Evolutionary conservation across 2,329 filamentous ascomycete genomes (phyloP), one percentile per base, ranked within the genome.

Genomic region (Dothideomycetidae sp.): DNA sequence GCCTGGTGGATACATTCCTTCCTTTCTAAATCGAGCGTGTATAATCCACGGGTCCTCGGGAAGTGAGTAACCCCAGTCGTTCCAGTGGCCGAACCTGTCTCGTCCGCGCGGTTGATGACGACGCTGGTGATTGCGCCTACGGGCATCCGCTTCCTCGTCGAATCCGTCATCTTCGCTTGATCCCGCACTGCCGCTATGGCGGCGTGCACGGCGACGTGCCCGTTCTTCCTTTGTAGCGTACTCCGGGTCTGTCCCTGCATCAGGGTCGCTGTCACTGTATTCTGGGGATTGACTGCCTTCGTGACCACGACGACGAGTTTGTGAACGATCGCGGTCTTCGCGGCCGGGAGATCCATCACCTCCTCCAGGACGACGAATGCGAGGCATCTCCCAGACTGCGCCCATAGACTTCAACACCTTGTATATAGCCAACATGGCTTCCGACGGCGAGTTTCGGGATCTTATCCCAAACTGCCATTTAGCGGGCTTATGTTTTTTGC

Each of bases 401-500:
- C 84, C 86, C 51, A 94, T 77, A 47, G 86, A 86, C 43, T 77
- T 69, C 30, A 98, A 65, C 1, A 90, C 86, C 56, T 88, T 85
- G 66, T 94, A 94, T 39, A 98, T 90, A 51, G 88, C 94, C 16
- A 93, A 66, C 58, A 98, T 80, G 0, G 90, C 90, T 57, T 98
- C 90, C 50, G 86, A 84, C 0, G 90, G 90, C 39, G 84, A 81
- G 52, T 96, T 98, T 33, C 90, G 76, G 31, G 84, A 93, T 26
- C 90, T 75, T 44, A 98, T 98, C 40, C 90, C 90, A 54, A 98
- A 98, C 56, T 98, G 90, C 90, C 90, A 98, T 47, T 88, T 83
- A 11, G 86, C 82, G 1, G 81, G 81, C 52, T 82, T 85, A 4
- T 68, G 61, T 56, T 82, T 85, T 63, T 81, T 84, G 3, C 66